A percentile compares a stretch with the other conserved stretches of the same genome.
Evolutionary conservation across 2,329 filamentous ascomycete species (phyloP).

Genomic region (Aureobasidium sp.): DNA sequence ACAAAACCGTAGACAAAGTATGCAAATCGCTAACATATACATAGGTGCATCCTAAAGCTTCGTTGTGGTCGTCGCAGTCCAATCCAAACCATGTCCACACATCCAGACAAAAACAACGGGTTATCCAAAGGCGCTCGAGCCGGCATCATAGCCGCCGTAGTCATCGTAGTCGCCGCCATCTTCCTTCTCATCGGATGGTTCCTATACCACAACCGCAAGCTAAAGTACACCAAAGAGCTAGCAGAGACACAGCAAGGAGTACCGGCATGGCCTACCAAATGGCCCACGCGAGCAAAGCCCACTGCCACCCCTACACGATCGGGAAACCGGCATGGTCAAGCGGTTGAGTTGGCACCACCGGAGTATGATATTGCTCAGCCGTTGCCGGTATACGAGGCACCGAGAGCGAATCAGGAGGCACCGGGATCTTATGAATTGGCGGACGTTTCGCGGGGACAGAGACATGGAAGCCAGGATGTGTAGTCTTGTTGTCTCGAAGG

Average conservation of each 20-base stretch:
- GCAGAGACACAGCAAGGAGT: background rate
- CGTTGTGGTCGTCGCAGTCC: background rate
- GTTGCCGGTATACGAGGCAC: background rate
- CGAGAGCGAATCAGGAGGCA: background rate
- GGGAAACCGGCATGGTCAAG: background rate
- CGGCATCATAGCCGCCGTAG: background rate
- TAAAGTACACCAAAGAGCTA: background rate
- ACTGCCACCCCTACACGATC: background rate
- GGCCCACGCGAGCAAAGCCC: background rate
- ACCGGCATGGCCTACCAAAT: background rate
- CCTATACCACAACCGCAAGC: background rate
- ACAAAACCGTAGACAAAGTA: background rate
- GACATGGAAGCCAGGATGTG: background rate
- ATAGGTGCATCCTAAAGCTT: background rate
- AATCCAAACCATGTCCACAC: background rate
- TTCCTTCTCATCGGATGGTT: background rate
- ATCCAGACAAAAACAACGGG: background rate
- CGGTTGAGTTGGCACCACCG: background rate
- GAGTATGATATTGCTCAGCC: background rate
- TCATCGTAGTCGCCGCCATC: background rate
- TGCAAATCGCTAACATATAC: background rate
- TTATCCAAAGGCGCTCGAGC: background rate
- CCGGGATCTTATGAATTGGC: background rate
- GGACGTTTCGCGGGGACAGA: background rate
- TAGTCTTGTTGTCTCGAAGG: background rate